Evolutionary conservation across 108 stramenopile genomes (phyloP), one percentile per base, ranked within the genome.

Genomic region (Fistulifera solaris): DNA sequence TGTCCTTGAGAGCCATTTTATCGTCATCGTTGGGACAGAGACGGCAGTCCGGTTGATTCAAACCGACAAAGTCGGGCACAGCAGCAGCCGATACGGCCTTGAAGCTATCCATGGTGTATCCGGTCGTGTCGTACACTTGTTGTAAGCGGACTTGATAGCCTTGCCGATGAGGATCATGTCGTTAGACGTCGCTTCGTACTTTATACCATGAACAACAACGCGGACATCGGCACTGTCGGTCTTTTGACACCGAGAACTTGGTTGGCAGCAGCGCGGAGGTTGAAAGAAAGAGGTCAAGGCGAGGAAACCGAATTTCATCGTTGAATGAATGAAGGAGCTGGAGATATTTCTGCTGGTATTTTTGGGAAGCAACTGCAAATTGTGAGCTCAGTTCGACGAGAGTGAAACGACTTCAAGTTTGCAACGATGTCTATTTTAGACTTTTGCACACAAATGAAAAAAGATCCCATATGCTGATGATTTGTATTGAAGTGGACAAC

Each of bases 141-240:
- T 45, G 44, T 45, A 45, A 21, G 44, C 44, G 7, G 44, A 45
- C 44, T 45, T 45, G 44, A 45, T 6, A 11, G 19, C 21, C 19
- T 17, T 21, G 4, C 44, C 21, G 21, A 45, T 45, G 21, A 45
- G 4, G 11, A 3, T 21, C 7, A 45, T 21, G 11, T 45, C 44
- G 5, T 45, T 11, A 5, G 44, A 21, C 3, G 44, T 45, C 3
- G 44, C 21, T 11, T 45, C 44, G 6, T 17, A 6, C 44, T 45
- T 45, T 6, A 45, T 17, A 21, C 44, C 44, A 11, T 19, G 21
- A 21, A 45, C 44, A 11, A 21, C 44, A 21, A 45, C 19, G 11
- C 44, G 44, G 6, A 21, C 44, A 21, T 45, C 44, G 21, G 44
- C 21, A 11, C 19, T 21, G 44, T 45, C 44, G 44, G 44, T 45